These are phyloP conservation scores for Pterocarpus macrocarpus DNA, from an alignment of 306 rosid species.

Conservation along the genomic window DNA sequence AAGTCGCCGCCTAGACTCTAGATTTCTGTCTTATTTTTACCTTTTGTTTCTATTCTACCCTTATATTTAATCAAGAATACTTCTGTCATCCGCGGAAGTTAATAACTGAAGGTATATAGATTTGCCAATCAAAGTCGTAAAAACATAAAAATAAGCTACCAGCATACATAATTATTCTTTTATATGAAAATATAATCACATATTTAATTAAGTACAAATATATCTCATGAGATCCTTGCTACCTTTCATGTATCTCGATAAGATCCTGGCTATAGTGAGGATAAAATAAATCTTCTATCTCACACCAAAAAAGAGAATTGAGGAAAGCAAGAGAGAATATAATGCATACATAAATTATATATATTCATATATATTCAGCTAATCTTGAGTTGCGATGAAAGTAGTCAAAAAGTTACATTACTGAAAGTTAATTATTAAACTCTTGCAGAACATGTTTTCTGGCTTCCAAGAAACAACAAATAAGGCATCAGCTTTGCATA, in stretches of 20 bases:
- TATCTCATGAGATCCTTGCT: conserved; percentile 3
- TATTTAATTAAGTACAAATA: not conserved
- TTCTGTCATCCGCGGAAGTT: too few relatives aligned
- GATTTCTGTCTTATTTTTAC: too few relatives aligned
- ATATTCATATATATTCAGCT: not conserved
- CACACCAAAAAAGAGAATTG: conserved; percentile 29
- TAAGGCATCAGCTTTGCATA: conserved; percentile 31
- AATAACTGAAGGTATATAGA: too few relatives aligned
- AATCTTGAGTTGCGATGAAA: conserved; percentile 13
- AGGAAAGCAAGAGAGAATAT: conserved; percentile 34
- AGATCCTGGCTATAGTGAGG: conserved; percentile 34
- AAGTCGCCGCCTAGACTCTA: too few relatives aligned
- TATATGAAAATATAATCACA: not conserved
- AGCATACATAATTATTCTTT: not conserved
- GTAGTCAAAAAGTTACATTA: conserved; percentile 44
- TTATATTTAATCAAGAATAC: too few relatives aligned
- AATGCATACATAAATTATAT: not conserved
- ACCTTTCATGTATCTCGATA: conserved; percentile 45
- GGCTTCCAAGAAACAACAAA: conserved; percentile 44
- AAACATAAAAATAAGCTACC: not conserved
- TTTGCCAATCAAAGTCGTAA: too few relatives aligned
- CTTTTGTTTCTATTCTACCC: too few relatives aligned
- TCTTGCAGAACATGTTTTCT: conserved; percentile 50
- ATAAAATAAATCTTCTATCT: conserved; percentile 40
- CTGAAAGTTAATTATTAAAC: conserved; percentile 54